Evolutionary conservation across 2,329 filamentous ascomycete species (phyloP), one percentile per base, ranked within the genome.

Genomic region (Davidsoniella australis): DNA sequence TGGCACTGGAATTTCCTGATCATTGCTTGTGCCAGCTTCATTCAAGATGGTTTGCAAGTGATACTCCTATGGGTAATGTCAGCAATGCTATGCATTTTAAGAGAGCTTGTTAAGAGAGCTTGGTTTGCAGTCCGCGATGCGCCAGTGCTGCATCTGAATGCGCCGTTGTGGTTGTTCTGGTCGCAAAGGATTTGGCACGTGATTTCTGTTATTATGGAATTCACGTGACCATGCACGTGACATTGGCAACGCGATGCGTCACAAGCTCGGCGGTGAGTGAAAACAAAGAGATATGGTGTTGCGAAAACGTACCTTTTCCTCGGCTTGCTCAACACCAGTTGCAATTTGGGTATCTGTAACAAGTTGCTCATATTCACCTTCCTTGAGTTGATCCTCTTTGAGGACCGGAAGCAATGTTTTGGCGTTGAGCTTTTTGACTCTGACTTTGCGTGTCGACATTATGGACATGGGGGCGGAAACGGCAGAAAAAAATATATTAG

Each of bases 261-360:
- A 59, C 54, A 45, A 44, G 44, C n/a, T 38, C 20, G 26, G 41
- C 40, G 23, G 36, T 14, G 18, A 16, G 12, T 29, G 16, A 17
- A 38, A 45, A 41, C 53, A 45, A 54, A 46, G 57, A 51, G 53
- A 55, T 55, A 57, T 17, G 8, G 29, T 3, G 56, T 56, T 53
- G 58, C 59, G 57, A 55, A 56, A 55, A 85, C 87, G 78, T 68
- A 95, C 91, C 70, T 89, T 89, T 77, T 96, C 88, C 68, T 98
- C 91, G 56, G 80, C 85, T 64, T 94, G 88, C 67, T 98, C 91
- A 59, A 98, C 91, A 66, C 91, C 91, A 57, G 88, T 95, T 63
- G 91, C 87, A 63, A 95, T 86, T 81, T 85, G 68, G 73, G 78
- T 70, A 76, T 85, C 75, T 63, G 82, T 82, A 58, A 82, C 83